Evolutionary conservation across 495 filamentous ascomycete genomes (phyloP).

Genomic region (Lasiosphaeriaceae sp.): DNA sequence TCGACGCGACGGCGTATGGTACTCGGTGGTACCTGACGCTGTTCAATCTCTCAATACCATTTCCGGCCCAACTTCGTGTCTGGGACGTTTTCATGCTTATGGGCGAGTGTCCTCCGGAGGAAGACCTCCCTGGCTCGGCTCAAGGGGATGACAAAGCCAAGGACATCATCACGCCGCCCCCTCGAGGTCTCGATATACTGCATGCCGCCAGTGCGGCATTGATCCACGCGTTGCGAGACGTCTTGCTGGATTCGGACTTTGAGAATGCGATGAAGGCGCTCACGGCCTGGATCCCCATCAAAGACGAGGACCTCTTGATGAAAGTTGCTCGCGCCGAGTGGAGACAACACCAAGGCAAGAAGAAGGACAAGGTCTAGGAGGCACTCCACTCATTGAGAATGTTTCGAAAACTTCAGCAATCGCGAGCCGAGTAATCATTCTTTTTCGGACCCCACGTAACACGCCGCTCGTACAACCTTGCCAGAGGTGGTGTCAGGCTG

Average conservation of each 20-base stretch:
- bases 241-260: slow-evolving; percentile 90
- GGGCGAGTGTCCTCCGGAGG: slow-evolving; percentile 55
- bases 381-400: not conserved
- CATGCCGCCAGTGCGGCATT: slow-evolving; percentile 89
- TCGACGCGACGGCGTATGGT: slow-evolving; percentile 87
- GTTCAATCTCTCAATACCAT: slow-evolving; percentile 96
- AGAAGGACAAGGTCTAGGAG: slow-evolving; percentile 8
- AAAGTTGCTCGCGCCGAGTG: slow-evolving; percentile 89
- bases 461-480: too few species aligned
- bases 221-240: slow-evolving; percentile 87
- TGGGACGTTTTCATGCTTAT: slow-evolving; percentile 99
- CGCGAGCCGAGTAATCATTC: not conserved
- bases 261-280: slow-evolving; percentile 98
- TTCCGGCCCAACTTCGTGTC: slow-evolving; percentile 92
- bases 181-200: slow-evolving; percentile 72
- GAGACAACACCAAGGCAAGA: slow-evolving; percentile 57
- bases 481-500: too few species aligned
- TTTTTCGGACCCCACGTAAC: too few species aligned
- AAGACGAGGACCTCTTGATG: slow-evolving; percentile 93
- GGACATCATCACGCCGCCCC: slow-evolving; percentile 6
- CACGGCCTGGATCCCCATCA: slow-evolving; percentile 92
- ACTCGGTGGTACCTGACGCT: slow-evolving; percentile 97
- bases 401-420: not conserved
- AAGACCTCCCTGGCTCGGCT: slow-evolving; percentile 15
- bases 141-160: not conserved